Percentiles rank a stretch among this genome's conserved stretches.
These are phyloP conservation scores for Phaeolepiota aurea DNA, from an alignment of 768 basidiomycete species.

Conservation along the genomic window DNA sequence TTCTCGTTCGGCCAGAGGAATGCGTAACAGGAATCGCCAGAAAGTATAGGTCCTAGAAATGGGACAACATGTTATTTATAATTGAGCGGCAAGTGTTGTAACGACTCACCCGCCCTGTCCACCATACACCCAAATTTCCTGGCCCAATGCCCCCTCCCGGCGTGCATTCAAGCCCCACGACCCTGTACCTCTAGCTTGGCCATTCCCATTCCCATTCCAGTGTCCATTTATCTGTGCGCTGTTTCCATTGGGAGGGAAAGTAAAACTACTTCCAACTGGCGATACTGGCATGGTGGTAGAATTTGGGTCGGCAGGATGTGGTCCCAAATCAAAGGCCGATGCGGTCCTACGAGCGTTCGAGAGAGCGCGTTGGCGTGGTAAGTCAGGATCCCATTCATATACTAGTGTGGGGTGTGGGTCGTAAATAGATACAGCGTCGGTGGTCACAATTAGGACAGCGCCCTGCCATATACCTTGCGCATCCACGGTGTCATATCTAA, in stretches of 20 bases:
- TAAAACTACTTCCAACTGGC: slow-evolving; percentile 11
- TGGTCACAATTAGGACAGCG: slow-evolving; percentile 80
- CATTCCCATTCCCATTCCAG: slow-evolving; percentile 10
- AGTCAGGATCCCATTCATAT: slow-evolving; percentile 67
- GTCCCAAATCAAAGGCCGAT: slow-evolving; percentile 48
- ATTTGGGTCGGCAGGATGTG: slow-evolving; percentile 71
- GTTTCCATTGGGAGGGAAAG: slow-evolving; percentile 1
- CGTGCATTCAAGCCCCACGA: slow-evolving; percentile 23
- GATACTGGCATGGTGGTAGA: slow-evolving; percentile 28
- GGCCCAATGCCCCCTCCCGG: slow-evolving; percentile 40
- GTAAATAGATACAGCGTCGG: slow-evolving; percentile 73
- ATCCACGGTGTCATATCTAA: slow-evolving; percentile 81
- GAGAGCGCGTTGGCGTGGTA: slow-evolving; percentile 1
- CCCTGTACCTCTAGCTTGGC: slow-evolving; percentile 3
- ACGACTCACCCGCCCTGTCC: slow-evolving; percentile 46
- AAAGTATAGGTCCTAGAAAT: slow-evolving; percentile 73
- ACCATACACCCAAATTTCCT: slow-evolving; percentile 66
- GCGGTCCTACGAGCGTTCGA: slow-evolving; percentile 10
- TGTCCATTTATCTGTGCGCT: background rate
- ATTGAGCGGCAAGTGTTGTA: no score
- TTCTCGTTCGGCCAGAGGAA: slow-evolving; percentile 66
- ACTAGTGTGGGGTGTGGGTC: slow-evolving; percentile 63
- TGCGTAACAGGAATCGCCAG: slow-evolving; percentile 85
- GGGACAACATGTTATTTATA: background rate
- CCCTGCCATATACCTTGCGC: slow-evolving; percentile 78